Evolutionary conservation across 2,329 filamentous ascomycete genomes (phyloP).

Genomic region (Gyromitra esculenta): DNA sequence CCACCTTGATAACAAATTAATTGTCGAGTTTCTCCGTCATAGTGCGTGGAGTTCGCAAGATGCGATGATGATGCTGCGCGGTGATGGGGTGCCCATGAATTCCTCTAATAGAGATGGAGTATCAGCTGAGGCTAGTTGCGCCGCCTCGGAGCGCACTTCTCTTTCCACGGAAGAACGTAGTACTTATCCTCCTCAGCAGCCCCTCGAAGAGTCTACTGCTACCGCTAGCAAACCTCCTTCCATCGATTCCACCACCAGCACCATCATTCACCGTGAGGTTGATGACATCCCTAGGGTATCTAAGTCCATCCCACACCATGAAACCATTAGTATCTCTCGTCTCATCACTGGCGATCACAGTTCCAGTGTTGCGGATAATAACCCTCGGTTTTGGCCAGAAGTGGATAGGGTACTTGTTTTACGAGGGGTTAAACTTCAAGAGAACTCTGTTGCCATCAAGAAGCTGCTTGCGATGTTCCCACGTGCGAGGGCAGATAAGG

Average conservation of each 20-base stretch:
- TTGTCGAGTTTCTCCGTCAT: conserved; percentile 31
- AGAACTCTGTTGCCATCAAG: conserved; percentile 25
- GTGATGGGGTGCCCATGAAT: neutral
- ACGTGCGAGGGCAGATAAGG: conserved; percentile 22
- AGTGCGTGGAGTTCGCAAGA: conserved; percentile 20
- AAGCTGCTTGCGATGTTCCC: conserved; percentile 36
- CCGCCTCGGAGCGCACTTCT: neutral
- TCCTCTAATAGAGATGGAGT: neutral
- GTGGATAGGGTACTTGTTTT: conserved; percentile 16
- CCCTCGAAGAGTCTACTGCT: no score
- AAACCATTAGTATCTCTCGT: neutral
- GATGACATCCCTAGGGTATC: neutral
- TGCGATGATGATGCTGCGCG: neutral
- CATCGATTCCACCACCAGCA: neutral
- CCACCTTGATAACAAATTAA: conserved; percentile 11
- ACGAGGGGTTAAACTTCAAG: conserved; percentile 4
- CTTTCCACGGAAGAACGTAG: neutral
- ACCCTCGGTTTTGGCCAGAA: conserved; percentile 25
- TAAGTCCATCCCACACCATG: no score
- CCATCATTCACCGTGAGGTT: neutral
- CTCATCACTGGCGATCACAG: neutral
- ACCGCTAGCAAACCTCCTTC: neutral
- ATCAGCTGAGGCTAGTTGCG: neutral
- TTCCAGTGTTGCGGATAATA: neutral
- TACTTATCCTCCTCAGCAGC: neutral